Evolutionary conservation across 2,329 filamentous ascomycete species (phyloP), one percentile per base, ranked within the genome.

Genomic region (Colletotrichum filicis): DNA sequence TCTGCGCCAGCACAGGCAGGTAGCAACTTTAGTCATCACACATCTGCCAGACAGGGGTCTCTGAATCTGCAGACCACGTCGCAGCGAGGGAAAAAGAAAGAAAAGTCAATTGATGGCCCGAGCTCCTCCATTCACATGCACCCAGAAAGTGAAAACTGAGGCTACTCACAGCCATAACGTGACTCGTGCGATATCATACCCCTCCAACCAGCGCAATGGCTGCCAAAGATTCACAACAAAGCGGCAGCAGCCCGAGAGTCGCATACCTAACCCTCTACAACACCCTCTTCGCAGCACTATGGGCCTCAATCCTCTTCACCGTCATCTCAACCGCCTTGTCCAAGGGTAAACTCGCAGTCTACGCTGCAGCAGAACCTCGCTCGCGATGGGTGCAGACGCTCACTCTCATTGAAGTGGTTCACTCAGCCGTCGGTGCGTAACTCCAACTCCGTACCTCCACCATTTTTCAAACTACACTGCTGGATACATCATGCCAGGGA

Each of bases 251-350:
- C 3, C 26, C 9, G 3, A 42, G 71, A 4, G 16, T 35, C 46
- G 85, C 84, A 79, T 98, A 98, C 85, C 91, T 98, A 68, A 88
- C 95, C 78, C 85, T 92, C 76, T 99, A 98, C 89, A 98, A 98
- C 84, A 87, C 91, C 77, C 80, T 92, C 75, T 97, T 92, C 66
- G 90, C 95, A 71, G 81, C 91, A 22, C 89, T 95, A 61, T 99
- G 97, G 97, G 84, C 89, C 46, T 89, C 90, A 16, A 91, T 98
- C 66, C 89, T 98, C 49, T 87, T 89, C 65, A 90, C 93, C 72
- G 92, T 93, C 2, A 78, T 91, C 28, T 75, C 82, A 26, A 83
- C 93, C 22, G 80, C 92, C n/a, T 80, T 87, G 24, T 77, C 86
- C 28, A 81, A 84, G 8, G 89, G 90, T 30, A 30, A 30, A 30